Percentiles rank a stretch among this genome's conserved stretches.
phyloP scores from a whole-genome alignment of 306 rosid species.

The Carpinus fangiana region DNA sequence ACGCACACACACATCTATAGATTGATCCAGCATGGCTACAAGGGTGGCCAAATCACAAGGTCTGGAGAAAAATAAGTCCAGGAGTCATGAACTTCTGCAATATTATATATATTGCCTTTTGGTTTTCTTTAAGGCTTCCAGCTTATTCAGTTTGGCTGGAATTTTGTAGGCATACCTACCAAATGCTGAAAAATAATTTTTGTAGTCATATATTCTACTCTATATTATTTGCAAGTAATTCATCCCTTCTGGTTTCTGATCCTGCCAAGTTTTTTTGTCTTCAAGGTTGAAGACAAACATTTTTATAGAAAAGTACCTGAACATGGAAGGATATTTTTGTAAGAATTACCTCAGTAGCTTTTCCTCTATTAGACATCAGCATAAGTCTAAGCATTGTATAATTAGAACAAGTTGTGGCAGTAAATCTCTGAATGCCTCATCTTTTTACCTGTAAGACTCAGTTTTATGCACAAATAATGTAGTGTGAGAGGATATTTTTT shows the following conservation, averaged over 20 bases:
- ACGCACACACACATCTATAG: too few relatives aligned
- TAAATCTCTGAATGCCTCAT: conserved; percentile 5
- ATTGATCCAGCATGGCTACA: too few relatives aligned
- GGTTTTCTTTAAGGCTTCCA: background rate
- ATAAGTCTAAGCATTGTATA: background rate
- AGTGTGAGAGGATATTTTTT: background rate
- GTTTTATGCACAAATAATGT: conserved; percentile 7
- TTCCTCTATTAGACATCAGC: background rate
- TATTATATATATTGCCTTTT: background rate
- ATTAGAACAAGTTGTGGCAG: background rate
- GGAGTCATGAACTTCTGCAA: too few relatives aligned
- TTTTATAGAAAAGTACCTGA: background rate
- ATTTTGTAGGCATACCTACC: background rate
- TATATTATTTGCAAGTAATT: background rate
- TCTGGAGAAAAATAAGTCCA: too few relatives aligned
- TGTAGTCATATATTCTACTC: background rate
- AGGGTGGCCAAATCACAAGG: too few relatives aligned
- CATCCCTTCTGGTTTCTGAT: background rate
- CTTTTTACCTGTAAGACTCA: conserved; percentile 7
- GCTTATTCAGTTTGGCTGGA: background rate
- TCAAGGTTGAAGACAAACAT: background rate
- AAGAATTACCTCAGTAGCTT: background rate
- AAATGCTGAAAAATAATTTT: too few relatives aligned
- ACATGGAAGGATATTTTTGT: background rate
- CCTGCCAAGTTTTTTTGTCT: background rate